Percentiles rank a stretch among this genome's conserved stretches.
Evolutionary conservation across 176 grass and related monocot species (phyloP).

Genomic region (Triticum timopheevii): DNA sequence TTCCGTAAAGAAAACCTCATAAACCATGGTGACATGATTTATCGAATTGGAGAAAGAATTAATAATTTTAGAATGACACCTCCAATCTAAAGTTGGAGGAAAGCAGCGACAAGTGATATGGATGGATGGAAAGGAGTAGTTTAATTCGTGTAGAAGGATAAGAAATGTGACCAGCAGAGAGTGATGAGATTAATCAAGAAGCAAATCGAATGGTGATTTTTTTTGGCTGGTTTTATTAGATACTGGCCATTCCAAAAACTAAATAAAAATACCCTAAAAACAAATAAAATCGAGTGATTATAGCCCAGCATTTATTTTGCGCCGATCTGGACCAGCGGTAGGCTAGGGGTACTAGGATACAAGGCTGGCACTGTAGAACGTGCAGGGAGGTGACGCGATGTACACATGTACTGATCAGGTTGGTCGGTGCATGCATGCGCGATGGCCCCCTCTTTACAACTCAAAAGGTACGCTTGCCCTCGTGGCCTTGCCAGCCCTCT

Average conservation of each 20-base stretch:
- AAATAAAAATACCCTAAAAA: not conserved
- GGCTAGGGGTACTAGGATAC: constrained; percentile 12
- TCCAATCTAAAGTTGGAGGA: too few species aligned
- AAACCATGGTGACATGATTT: too few species aligned
- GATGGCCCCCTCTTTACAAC: constrained; percentile 38
- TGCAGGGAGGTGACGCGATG: constrained; percentile 34
- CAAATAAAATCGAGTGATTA: too few species aligned
- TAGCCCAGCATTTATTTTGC: not conserved
- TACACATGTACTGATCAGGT: not conserved
- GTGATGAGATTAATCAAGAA: not conserved
- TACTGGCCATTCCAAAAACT: not conserved
- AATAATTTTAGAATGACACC: too few species aligned
- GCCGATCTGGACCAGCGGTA: not conserved
- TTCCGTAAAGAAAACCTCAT: too few species aligned
- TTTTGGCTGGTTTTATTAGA: too few species aligned
- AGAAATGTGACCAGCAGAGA: not conserved
- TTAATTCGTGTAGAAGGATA: not conserved
- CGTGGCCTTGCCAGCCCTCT: constrained; percentile 20
- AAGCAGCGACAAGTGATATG: too few species aligned
- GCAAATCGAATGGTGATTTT: not conserved
- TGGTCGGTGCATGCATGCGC: constrained; percentile 29
- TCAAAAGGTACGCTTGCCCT: constrained; percentile 36
- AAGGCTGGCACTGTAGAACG: constrained; percentile 37
- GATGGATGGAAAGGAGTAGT: too few species aligned
- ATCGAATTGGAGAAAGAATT: too few species aligned